Conservation (phyloP, 83 land plant species). For the Larix sibirica region DNA sequence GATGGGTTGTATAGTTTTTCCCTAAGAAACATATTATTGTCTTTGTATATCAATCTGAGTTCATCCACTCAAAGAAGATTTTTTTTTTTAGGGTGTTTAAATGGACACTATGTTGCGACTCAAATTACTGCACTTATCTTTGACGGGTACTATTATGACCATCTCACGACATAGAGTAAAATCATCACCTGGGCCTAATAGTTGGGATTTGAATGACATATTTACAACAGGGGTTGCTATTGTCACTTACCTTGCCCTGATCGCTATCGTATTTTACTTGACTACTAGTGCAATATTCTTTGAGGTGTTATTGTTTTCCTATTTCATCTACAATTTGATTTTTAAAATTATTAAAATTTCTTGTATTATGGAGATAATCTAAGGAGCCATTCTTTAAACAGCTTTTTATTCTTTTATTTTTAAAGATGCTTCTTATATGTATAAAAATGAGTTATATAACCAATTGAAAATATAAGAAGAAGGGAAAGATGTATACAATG, state of each 20-base stretch:
- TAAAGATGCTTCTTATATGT: too few species aligned
- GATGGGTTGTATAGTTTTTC: constrained; percentile 32
- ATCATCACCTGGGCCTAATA: too few species aligned
- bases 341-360: too few species aligned
- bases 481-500: too few species aligned
- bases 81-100: background rate
- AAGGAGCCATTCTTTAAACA: too few species aligned
- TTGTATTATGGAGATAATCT: too few species aligned
- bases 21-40: background rate
- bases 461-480: too few species aligned
- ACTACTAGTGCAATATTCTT: constrained; percentile 44
- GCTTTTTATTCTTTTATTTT: too few species aligned
- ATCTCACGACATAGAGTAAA: too few species aligned
- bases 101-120: background rate
- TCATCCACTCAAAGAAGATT: background rate
- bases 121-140: background rate
- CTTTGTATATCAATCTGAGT: background rate
- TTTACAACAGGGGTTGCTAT: constrained; percentile 61
- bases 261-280: constrained; percentile 59
- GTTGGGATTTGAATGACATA: constrained; percentile 28
- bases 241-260: constrained; percentile 61
- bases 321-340: too few species aligned
- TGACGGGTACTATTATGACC: too few species aligned
- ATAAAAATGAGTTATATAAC: too few species aligned
- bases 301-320: constrained; percentile 23